Percentiles rank a stretch among this genome's conserved stretches.
phyloP scores from a whole-genome alignment of 768 basidiomycete species.

The Lactifluus piperatus region DNA sequence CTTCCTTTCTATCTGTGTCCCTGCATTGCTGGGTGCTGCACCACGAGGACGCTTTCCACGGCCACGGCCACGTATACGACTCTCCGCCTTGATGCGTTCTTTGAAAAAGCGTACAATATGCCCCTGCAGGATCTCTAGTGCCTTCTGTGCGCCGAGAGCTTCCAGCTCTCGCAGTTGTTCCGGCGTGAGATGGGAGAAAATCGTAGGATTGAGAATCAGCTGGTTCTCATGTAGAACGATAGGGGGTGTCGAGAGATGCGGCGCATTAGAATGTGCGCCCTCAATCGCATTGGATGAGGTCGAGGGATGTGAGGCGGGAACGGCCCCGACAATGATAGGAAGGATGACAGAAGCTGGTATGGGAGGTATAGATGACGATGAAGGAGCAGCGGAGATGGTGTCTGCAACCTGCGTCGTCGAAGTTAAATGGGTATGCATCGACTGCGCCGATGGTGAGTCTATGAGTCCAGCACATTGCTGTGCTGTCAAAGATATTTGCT shows the following conservation, averaged over 20 bases:
- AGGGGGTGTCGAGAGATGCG: slow-evolving; percentile 34
- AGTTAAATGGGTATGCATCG: slow-evolving; percentile 20
- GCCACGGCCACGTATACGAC: slow-evolving; percentile 22
- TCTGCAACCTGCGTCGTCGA: slow-evolving; percentile 7
- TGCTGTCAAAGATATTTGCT: too few relatives aligned
- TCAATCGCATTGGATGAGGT: slow-evolving; percentile 37
- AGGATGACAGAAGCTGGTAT: slow-evolving; percentile 46
- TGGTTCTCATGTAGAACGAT: slow-evolving; percentile 82
- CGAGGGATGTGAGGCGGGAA: slow-evolving; percentile 54
- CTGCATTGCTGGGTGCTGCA: slow-evolving; percentile 7
- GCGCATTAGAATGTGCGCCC: slow-evolving; percentile 32
- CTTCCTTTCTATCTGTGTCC: not conserved
- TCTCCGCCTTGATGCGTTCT: slow-evolving; percentile 48
- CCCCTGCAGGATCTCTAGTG: slow-evolving; percentile 70
- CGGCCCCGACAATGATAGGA: slow-evolving; percentile 69
- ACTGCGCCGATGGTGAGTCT: not conserved
- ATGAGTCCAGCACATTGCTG: slow-evolving; percentile 19
- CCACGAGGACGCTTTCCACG: slow-evolving; percentile 20
- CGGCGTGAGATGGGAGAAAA: slow-evolving; percentile 69
- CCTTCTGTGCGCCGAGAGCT: slow-evolving; percentile 72
- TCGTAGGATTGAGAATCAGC: slow-evolving; percentile 74
- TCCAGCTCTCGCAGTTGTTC: slow-evolving; percentile 71
- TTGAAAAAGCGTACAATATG: slow-evolving; percentile 83
- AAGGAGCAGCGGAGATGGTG: not conserved
- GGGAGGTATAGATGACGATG: slow-evolving; percentile 17